Conservation (phyloP, 306 rosid species). For the Glycine soja region DNA sequence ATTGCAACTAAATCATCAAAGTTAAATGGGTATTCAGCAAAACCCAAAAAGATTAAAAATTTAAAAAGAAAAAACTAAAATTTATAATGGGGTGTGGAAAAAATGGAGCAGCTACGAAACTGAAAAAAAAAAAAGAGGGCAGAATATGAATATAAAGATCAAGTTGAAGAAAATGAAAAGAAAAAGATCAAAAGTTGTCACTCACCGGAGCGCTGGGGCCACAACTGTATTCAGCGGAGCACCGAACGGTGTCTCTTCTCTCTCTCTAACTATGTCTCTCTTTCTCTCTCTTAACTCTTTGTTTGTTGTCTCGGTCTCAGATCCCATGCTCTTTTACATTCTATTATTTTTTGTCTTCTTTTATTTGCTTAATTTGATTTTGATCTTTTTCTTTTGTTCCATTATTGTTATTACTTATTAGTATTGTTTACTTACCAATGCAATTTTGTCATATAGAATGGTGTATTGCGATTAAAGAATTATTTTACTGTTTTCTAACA, state of each 20-base stretch:
- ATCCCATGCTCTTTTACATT: constrained; percentile 34
- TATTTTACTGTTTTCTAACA: neutral
- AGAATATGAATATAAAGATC: constrained; percentile 33
- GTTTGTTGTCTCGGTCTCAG: constrained; percentile 37
- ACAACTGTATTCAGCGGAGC: constrained; percentile 56
- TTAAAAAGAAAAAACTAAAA: neutral
- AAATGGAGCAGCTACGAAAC: constrained; percentile 33
- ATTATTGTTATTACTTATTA: neutral
- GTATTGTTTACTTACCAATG: neutral
- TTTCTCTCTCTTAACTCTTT: neutral
- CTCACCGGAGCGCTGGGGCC: constrained; percentile 45
- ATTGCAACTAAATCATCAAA: constrained; percentile 30
- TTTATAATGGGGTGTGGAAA: constrained; percentile 28
- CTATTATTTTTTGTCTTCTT: constrained; percentile 2
- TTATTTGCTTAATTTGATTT: constrained; percentile 27
- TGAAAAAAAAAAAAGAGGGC: neutral
- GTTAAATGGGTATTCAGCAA: constrained; percentile 20
- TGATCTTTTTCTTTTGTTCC: neutral
- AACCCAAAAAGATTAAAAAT: neutral
- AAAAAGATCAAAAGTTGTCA: constrained; percentile 25
- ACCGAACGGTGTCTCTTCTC: constrained; percentile 41
- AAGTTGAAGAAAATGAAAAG: constrained; percentile 11
- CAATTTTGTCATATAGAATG: neutral
- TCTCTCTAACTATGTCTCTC: constrained; percentile 7
- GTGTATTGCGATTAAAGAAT: neutral